Conservation (phyloP, 768 basidiomycete species). For the Cyathus striatus region DNA sequence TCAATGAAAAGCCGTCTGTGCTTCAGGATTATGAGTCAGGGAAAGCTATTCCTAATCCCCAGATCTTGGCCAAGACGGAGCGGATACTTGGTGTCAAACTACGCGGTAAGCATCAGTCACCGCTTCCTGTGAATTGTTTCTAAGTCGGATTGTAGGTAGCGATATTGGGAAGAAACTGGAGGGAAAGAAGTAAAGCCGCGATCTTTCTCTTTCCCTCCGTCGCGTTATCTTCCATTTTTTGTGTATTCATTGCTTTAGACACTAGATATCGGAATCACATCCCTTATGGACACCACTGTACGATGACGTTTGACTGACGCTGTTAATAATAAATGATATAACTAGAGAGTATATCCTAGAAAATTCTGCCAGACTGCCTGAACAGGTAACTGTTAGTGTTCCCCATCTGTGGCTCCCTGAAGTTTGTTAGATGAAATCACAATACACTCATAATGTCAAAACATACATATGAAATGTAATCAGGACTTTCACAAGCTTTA, state of each 20-base stretch:
- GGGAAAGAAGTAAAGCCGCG: slow-evolving; percentile 72
- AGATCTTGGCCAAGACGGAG: slow-evolving; percentile 88
- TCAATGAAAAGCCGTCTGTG: slow-evolving; percentile 89
- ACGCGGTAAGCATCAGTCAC: slow-evolving; percentile 51
- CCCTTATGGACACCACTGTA: too few relatives aligned
- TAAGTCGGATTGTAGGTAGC: slow-evolving; percentile 37
- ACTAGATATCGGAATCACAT: slow-evolving; percentile 2
- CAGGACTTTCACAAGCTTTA: slow-evolving; percentile 91
- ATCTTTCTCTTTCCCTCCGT: slow-evolving; percentile 27
- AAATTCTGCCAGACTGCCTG: too few relatives aligned
- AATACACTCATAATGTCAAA: not conserved
- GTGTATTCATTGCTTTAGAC: slow-evolving; percentile 4
- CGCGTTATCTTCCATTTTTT: slow-evolving; percentile 8
- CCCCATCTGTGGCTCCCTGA: not conserved
- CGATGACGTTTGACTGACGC: too few relatives aligned
- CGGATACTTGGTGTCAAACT: slow-evolving; percentile 82
- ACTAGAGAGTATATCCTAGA: too few relatives aligned
- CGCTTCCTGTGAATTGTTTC: slow-evolving; percentile 6
- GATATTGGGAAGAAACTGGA: slow-evolving; percentile 88
- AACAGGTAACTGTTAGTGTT: not conserved
- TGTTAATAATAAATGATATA: too few relatives aligned
- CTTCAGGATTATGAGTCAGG: slow-evolving; percentile 88
- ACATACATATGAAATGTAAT: slow-evolving; percentile 87
- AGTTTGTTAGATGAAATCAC: not conserved
- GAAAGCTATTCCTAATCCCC: slow-evolving; percentile 80